These are phyloP conservation scores for Thalassiosira profunda DNA, from an alignment of 108 stramenopile species.

Conservation along the genomic window DNA sequence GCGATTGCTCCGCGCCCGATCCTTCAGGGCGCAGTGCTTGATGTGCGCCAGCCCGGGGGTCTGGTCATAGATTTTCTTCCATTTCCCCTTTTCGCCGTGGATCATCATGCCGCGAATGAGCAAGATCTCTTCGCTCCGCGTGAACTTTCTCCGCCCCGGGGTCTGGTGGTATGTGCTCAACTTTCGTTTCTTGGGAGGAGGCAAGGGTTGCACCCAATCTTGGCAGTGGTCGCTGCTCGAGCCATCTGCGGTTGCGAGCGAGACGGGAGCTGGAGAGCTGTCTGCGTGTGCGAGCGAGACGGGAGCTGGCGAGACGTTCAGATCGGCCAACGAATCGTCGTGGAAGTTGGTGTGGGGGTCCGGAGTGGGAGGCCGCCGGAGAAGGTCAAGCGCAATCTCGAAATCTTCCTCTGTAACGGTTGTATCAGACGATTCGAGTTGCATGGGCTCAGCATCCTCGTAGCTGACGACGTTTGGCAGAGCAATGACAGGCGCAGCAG, in stretches of 20 bases:
- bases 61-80: slow-evolving; percentile 13
- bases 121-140: slow-evolving; percentile 14
- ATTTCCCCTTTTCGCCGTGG: slow-evolving; percentile 16
- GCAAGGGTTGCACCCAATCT: background rate
- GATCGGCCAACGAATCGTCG: slow-evolving; percentile 2
- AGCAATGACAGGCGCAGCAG: background rate
- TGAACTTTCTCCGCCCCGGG: slow-evolving; percentile 11
- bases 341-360: background rate
- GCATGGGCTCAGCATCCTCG: slow-evolving; percentile 8
- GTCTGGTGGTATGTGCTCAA: background rate
- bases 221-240: background rate
- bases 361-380: slow-evolving; percentile 23
- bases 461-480: slow-evolving; percentile 7
- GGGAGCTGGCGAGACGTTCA: slow-evolving; percentile 9
- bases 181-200: background rate
- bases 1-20: slow-evolving; percentile 11
- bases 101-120: slow-evolving; percentile 20
- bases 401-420: slow-evolving; percentile 23
- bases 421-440: background rate
- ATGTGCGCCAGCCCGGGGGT: slow-evolving; percentile 7
- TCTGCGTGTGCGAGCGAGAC: no score
- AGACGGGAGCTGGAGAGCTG: no score
- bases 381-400: slow-evolving; percentile 21
- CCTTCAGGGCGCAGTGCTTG: slow-evolving; percentile 21
- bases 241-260: background rate